Base-by-base conservation (phyloP, 805 yeast genomes). In the Komagataella mondaviorum region DNA sequence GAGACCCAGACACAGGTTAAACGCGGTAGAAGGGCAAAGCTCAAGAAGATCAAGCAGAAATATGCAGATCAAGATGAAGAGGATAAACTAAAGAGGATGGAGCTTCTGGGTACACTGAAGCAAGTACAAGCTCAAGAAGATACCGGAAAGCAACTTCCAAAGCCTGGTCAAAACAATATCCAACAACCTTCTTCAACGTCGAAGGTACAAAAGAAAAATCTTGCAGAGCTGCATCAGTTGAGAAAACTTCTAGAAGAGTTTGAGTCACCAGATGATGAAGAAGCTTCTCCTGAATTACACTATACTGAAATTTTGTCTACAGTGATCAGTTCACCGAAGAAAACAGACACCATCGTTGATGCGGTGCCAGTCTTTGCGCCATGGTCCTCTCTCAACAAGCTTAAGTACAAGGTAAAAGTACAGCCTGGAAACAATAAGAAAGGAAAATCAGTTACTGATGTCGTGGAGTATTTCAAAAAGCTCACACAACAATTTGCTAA, bases 21-120 rank as follows among this genome's bases (percentile, higher is more conserved):
- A 44, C 78, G 97, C 59, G 97, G 98, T 48, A 88, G 85, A 66
- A 88, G 84, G 60, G 84, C 85, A 45, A 89, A 89, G 61, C 60
- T 85, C 65, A 88, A 85, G 71, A 89, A 87, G 61, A 85, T 88
- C 52, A 83, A 83, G 45, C 73, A 77, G 54, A 91, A 90, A 61
- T 91, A 91, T 60, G 88, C 82, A 3, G 89, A 85, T 54, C 98
- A 91, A 66, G 98, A 91, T 63, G 96, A 88, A 50, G 93, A 86
- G 52, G 98, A 91, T 59, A 76, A 89, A 52, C 59, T 67, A 48
- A 59, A 83, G 52, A 75, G 95, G 56, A 80, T 91, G 85, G 80
- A 84, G 53, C 86, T 85, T 1, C 68, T 91, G 46, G 98, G 98
- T 3, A 86, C 96, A 0, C 70, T 87, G 60, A 88, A 88, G 56